These are phyloP conservation scores for Nicotiana otophora DNA, from an alignment of 257 asterid genomes.

Conservation along the genomic window DNA sequence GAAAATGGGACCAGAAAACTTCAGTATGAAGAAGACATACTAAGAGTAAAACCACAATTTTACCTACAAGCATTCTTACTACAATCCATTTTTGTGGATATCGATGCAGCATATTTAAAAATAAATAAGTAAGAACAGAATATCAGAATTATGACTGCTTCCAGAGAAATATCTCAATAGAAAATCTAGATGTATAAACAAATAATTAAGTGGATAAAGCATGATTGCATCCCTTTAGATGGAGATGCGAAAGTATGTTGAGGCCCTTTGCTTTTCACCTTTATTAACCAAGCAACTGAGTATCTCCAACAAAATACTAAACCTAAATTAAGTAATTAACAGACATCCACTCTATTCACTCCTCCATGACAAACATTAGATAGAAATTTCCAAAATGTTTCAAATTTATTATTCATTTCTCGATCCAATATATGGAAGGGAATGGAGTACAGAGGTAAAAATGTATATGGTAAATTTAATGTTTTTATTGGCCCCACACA, in stretches of 20 bases:
- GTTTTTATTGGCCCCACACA: background rate
- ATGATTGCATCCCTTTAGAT: background rate
- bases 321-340: background rate
- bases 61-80: background rate
- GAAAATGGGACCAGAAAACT: conserved; percentile 17
- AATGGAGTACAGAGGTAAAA: background rate
- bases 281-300: conserved; percentile 9
- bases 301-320: background rate
- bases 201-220: background rate
- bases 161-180: background rate
- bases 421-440: conserved; percentile 11
- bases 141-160: background rate
- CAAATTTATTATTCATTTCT: conserved; percentile 9
- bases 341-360: background rate
- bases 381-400: background rate
- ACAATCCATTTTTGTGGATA: background rate
- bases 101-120: background rate
- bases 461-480: background rate
- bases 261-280: background rate
- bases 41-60: background rate
- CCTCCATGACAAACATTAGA: background rate
- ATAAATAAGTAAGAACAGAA: background rate
- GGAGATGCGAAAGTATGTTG: background rate
- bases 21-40: conserved; percentile 2
- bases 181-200: background rate